A percentile compares a stretch with the other conserved stretches of the same genome.
Conservation (phyloP, 106 monocot species). For the Apostasia ramifera region DNA sequence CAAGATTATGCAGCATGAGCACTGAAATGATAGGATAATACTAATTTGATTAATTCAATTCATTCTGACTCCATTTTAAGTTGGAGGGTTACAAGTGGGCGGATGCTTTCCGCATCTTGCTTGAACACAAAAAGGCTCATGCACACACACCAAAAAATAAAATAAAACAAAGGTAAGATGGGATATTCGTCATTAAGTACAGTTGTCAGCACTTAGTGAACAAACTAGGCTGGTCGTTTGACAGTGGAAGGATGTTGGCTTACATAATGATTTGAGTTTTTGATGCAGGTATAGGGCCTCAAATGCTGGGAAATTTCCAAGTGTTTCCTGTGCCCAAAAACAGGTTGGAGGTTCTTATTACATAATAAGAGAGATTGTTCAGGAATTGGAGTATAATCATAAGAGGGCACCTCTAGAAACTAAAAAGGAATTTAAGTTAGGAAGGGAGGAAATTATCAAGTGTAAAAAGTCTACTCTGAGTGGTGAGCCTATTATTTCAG, state of each 20-base stretch:
- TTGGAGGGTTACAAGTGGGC: too few species aligned
- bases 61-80: too few species aligned
- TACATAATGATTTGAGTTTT: constrained; percentile 12
- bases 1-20: too few species aligned
- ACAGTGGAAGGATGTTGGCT: not conserved
- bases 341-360: constrained; percentile 49
- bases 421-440: constrained; percentile 7
- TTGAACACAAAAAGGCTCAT: too few species aligned
- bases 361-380: constrained; percentile 36
- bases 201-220: too few species aligned
- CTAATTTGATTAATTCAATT: too few species aligned
- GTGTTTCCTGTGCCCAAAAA: constrained; percentile 4
- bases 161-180: too few species aligned
- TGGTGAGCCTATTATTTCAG: constrained; percentile 2
- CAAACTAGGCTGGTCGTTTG: too few species aligned
- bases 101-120: too few species aligned
- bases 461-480: not conserved
- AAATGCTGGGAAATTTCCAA: constrained; percentile 59
- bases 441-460: not conserved
- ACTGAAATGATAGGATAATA: too few species aligned
- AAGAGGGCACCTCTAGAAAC: constrained; percentile 10
- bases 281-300: constrained; percentile 46
- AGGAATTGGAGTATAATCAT: constrained; percentile 44
- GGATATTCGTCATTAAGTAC: too few species aligned
- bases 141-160: too few species aligned